These are phyloP conservation scores for Stagonosporopsis rhizophila DNA, from an alignment of 2,329 filamentous ascomycete species.

Conservation along the genomic window DNA sequence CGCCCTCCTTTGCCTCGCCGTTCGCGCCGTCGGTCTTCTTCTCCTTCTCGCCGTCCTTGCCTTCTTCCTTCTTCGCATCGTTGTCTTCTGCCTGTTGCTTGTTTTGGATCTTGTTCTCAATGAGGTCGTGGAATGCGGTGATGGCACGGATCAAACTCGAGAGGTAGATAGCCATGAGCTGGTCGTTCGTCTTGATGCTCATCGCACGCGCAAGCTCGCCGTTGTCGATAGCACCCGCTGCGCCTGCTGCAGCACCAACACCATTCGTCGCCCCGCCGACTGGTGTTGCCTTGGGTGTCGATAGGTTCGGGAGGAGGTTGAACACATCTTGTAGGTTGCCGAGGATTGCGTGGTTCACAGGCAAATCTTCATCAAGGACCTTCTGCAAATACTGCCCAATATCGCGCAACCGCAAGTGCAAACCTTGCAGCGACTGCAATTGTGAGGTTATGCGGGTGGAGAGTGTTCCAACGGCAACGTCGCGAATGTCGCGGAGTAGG, in stretches of 20 bases:
- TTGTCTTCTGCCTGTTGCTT: conserved; percentile 96
- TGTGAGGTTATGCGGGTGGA: conserved; percentile 98
- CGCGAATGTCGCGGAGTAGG: conserved; percentile 94
- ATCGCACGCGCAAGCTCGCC: conserved; percentile 93
- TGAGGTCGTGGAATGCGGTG: conserved; percentile 97
- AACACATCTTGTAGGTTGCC: conserved; percentile 99
- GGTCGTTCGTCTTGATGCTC: conserved; percentile 99
- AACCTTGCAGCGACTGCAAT: conserved; percentile 93
- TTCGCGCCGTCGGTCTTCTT: conserved; percentile 63
- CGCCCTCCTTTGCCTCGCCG: conserved; percentile 55
- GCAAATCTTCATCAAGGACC: conserved; percentile 89
- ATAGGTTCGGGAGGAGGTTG: conserved; percentile 95
- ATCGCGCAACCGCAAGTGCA: conserved; percentile 92
- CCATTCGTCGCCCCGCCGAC: conserved; percentile 54
- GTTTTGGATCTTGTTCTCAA: conserved; percentile 99
- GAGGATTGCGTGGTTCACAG: conserved; percentile 95
- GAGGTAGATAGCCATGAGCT: conserved; percentile 97
- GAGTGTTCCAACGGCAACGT: conserved; percentile 95
- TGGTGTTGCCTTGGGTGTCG: conserved; percentile 73
- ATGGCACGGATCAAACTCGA: conserved; percentile 97
- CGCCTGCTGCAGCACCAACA: conserved; percentile 58
- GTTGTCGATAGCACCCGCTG: conserved; percentile 62
- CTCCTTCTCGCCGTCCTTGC: conserved; percentile 71
- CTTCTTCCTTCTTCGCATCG: conserved; percentile 71
- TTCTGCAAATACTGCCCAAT: conserved; percentile 96